Evolutionary conservation across 208 protist species (phyloP).

Genomic region (Phytomonas sp.): DNA sequence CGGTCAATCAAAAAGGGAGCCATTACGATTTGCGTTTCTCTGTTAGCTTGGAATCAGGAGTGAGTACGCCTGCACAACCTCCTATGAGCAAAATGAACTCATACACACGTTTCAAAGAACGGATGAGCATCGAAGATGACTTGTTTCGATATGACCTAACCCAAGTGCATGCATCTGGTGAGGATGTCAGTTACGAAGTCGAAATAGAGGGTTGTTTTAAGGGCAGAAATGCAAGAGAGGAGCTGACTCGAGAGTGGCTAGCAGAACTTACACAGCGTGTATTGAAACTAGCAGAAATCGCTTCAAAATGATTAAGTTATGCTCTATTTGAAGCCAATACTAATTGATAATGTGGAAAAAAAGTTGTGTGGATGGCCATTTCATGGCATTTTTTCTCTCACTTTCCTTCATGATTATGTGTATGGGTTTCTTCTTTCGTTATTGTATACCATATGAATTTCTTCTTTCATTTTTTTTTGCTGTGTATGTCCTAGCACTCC

Average conservation of each 20-base stretch:
- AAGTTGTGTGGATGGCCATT: background rate
- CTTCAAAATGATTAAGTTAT: background rate
- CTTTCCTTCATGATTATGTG: background rate
- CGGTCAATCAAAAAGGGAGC: conserved; percentile 18
- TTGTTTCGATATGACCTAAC: conserved; percentile 65
- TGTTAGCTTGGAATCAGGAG: conserved; percentile 28
- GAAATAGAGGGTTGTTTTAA: conserved; percentile 59
- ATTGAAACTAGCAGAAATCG: conserved; percentile 16
- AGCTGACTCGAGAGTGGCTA: conserved; percentile 46
- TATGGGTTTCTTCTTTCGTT: background rate
- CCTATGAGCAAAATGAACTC: conserved; percentile 13
- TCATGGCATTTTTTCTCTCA: background rate
- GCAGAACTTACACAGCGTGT: conserved; percentile 31
- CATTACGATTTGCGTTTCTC: conserved; percentile 69
- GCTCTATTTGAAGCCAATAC: background rate
- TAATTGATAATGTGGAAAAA: background rate
- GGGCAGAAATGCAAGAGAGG: conserved; percentile 6
- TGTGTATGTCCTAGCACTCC: background rate
- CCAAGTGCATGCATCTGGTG: conserved; percentile 16
- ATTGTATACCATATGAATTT: background rate
- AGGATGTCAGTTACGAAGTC: conserved; percentile 36
- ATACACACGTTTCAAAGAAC: conserved; percentile 48
- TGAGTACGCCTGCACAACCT: conserved; percentile 3
- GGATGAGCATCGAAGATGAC: conserved; percentile 29
- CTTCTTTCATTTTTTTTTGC: conserved; percentile 1